Evolutionary conservation across 2,329 filamentous ascomycete genomes (phyloP), one percentile per base, ranked within the genome.

Genomic region (Nannizziopsis barbatae): DNA sequence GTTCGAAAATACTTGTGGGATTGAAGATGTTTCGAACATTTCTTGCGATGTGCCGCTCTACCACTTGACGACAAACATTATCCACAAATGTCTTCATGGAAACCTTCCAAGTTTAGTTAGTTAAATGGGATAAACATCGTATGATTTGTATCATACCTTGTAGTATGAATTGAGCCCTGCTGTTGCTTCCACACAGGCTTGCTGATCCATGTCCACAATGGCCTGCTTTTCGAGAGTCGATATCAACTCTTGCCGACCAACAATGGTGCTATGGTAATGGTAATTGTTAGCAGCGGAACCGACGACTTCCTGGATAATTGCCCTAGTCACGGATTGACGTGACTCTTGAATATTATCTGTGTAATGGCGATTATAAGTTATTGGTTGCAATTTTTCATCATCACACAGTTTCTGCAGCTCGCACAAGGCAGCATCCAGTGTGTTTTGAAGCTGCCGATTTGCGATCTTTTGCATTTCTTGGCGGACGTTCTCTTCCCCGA

Each of bases 11-110:
- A n/a, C n/a, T n/a, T n/a, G n/a, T n/a, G n/a, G n/a, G n/a, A n/a
- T n/a, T n/a, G n/a, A n/a, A n/a, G n/a, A n/a, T n/a, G n/a, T n/a
- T n/a, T n/a, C n/a, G n/a, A n/a, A n/a, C n/a, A n/a, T n/a, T n/a
- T n/a, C n/a, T n/a, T n/a, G n/a, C 86, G 0, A 58, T 50, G 45
- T 58, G 56, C 18, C 55, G 36, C 32, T 59, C 58, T 37, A 61
- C 50, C 5, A 61, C 58, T 42, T 61, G 58, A 2, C 55, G 51
- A 36, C 55, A 56, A 14, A 60, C 52, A 50, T 59, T 60, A 38
- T 61, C 58, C 11, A 61, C 57, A 45, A 59, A 61, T 0, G 55
- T 56, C 44, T 59, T 60, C 48, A 51, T 50, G 2, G 55, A 54
- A 52, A 59, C 55, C 58, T 60, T 42, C n/a, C n/a, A 18, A 50